phyloP scores from a whole-genome alignment of 2,329 filamentous ascomycete genomes.

The Colletotrichum sidae region DNA sequence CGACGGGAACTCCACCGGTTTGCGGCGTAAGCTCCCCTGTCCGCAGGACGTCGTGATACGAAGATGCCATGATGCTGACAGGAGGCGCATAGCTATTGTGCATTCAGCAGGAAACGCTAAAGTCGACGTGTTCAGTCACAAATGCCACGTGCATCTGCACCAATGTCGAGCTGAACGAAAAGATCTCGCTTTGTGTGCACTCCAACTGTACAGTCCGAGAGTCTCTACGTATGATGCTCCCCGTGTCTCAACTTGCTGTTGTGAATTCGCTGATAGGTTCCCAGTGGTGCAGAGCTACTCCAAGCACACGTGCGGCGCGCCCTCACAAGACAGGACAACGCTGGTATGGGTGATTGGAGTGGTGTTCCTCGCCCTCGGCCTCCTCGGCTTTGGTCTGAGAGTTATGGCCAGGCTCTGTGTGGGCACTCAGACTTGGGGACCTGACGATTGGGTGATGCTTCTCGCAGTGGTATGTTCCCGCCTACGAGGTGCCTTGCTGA shows the following conservation, averaged over 20 bases:
- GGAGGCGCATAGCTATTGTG: slow-evolving; percentile 35
- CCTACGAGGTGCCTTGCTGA: no score
- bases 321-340: slow-evolving; percentile 42
- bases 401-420: slow-evolving; percentile 43
- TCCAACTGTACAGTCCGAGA: slow-evolving; percentile 39
- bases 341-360: slow-evolving; percentile 43
- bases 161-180: slow-evolving; percentile 39
- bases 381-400: slow-evolving; percentile 45
- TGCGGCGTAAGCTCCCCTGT: slow-evolving; percentile 38
- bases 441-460: slow-evolving; percentile 55
- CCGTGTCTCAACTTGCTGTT: not conserved
- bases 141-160: slow-evolving; percentile 41
- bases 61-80: slow-evolving; percentile 16
- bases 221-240: slow-evolving; percentile 17
- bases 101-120: slow-evolving; percentile 33
- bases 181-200: slow-evolving; percentile 38
- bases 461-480: slow-evolving; percentile 44
- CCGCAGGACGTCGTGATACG: not conserved
- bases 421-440: slow-evolving; percentile 45
- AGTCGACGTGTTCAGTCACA: slow-evolving; percentile 32
- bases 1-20: slow-evolving; percentile 32
- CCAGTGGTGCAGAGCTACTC: slow-evolving; percentile 40
- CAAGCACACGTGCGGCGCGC: slow-evolving; percentile 41
- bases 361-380: slow-evolving; percentile 43
- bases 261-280: not conserved